These are phyloP conservation scores for Gossypium arboreum DNA, from an alignment of 345 rosid genomes.

Conservation along the genomic window DNA sequence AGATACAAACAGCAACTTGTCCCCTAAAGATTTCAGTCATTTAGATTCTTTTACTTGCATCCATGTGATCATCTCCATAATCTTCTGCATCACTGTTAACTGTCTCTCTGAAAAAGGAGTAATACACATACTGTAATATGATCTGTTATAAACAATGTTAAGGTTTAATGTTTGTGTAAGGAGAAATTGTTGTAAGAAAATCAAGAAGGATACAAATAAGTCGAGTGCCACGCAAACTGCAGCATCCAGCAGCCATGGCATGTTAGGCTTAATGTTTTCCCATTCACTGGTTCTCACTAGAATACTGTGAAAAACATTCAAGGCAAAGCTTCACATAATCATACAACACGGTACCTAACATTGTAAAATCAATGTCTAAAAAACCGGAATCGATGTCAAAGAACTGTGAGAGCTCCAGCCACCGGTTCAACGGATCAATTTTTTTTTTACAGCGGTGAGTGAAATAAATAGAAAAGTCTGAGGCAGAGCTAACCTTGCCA, in stretches of 20 bases:
- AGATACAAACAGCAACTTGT: background rate
- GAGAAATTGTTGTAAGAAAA: background rate
- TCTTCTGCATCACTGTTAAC: slow-evolving; percentile 20
- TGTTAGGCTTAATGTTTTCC: slow-evolving; percentile 71
- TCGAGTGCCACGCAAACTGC: slow-evolving; percentile 81
- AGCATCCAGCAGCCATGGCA: slow-evolving; percentile 93
- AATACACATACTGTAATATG: slow-evolving; percentile 79
- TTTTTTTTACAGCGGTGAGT: background rate
- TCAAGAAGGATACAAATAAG: slow-evolving; percentile 74
- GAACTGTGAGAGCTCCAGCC: background rate
- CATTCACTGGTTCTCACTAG: slow-evolving; percentile 74
- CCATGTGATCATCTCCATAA: slow-evolving; percentile 40
- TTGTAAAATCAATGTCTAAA: background rate
- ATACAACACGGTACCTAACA: background rate
- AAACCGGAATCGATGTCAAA: background rate
- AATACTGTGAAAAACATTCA: slow-evolving; percentile 44
- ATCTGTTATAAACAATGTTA: slow-evolving; percentile 45
- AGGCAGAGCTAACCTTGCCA: slow-evolving; percentile 42
- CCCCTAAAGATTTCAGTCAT: background rate
- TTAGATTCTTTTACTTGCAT: slow-evolving; percentile 36
- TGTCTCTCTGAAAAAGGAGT: slow-evolving; percentile 38
- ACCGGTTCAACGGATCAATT: background rate
- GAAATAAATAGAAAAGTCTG: background rate
- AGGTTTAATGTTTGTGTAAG: slow-evolving; percentile 14
- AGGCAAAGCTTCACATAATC: background rate